Evolutionary conservation across 768 basidiomycete genomes (phyloP), one percentile per base, ranked within the genome.

Genomic region (Rhodosporidiobolus sp.): DNA sequence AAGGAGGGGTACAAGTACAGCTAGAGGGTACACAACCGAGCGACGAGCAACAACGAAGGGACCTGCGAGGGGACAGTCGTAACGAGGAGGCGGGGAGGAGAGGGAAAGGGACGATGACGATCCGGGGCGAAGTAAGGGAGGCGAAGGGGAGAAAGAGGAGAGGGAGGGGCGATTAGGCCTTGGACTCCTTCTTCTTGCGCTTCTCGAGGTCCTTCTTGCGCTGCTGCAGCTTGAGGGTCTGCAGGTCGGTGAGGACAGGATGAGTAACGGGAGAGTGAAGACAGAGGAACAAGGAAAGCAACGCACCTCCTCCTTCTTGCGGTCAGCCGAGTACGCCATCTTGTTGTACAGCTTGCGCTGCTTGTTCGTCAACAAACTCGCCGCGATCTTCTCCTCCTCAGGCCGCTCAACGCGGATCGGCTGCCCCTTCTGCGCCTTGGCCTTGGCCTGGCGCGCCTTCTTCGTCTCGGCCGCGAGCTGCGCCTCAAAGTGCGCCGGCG

Each of bases 321-420:
- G 73, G 63, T 78, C 77, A 75, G 82, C 81, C 54, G 79, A 78
- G 77, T 83, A 82, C 71, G 82, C 77, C 82, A 83, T 83, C 81
- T 83, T 83, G 74, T 82, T 82, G 76, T 81, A 82, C 71, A 84
- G 72, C 77, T 82, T 83, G 77, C 82, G 81, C 69, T 77, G 72
- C 78, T 83, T 83, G 73, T 82, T 81, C 57, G 79, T 82, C 78
- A 83, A 79, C 82, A 84, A 81, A 67, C 82, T 82, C 78, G 80
- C 81, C 43, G 81, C 79, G 69, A 82, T 76, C 77, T 83, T 81
- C 74, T 82, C 82, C 62, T 84, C 82, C 62, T 79, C 77, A 19
- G 68, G 72, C 49, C 63, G 49, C 59, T 52, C 54, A 22, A 63
- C 66, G 75, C 60, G 69, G 45, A 56, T 70, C 55, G 65, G 63